These are phyloP conservation scores for Aspergillus bridgeri DNA, from an alignment of 495 filamentous ascomycete genomes.

Conservation along the genomic window DNA sequence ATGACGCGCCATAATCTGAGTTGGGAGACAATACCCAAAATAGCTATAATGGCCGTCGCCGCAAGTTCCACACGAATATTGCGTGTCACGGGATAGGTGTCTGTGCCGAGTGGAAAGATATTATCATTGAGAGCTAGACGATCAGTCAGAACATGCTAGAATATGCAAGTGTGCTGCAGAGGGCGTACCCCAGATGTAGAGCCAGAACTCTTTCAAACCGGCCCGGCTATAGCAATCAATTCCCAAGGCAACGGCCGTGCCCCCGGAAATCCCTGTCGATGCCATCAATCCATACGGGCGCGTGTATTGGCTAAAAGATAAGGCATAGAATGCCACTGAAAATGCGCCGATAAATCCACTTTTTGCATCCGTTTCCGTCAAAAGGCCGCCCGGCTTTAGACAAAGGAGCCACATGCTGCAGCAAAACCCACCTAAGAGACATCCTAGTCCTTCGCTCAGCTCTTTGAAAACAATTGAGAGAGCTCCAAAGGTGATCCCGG, in stretches of 20 bases:
- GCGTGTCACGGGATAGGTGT: constrained; percentile 81
- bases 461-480: constrained; percentile 78
- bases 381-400: constrained; percentile 71
- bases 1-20: constrained; percentile 86
- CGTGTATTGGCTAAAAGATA: constrained; percentile 79
- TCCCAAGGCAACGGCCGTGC: constrained; percentile 73
- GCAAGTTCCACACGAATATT: constrained; percentile 86
- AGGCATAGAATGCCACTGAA: constrained; percentile 58
- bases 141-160: constrained; percentile 11
- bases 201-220: constrained; percentile 93
- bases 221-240: constrained; percentile 90
- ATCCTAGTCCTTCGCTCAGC: constrained; percentile 81
- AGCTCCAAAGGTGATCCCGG: constrained; percentile 73
- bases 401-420: constrained; percentile 88
- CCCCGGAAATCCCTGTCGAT: constrained; percentile 74
- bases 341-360: constrained; percentile 74
- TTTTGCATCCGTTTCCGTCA: constrained; percentile 58
- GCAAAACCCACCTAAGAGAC: constrained; percentile 83
- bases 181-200: constrained; percentile 79
- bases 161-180: not conserved
- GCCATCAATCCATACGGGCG: constrained; percentile 72
- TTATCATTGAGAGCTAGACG: constrained; percentile 65
- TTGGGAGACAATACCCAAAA: constrained; percentile 79
- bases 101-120: constrained; percentile 69
- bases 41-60: constrained; percentile 65